Evolutionary conservation across 2,329 filamentous ascomycete genomes (phyloP).

Genomic region (Dactylonectria macrodidyma): DNA sequence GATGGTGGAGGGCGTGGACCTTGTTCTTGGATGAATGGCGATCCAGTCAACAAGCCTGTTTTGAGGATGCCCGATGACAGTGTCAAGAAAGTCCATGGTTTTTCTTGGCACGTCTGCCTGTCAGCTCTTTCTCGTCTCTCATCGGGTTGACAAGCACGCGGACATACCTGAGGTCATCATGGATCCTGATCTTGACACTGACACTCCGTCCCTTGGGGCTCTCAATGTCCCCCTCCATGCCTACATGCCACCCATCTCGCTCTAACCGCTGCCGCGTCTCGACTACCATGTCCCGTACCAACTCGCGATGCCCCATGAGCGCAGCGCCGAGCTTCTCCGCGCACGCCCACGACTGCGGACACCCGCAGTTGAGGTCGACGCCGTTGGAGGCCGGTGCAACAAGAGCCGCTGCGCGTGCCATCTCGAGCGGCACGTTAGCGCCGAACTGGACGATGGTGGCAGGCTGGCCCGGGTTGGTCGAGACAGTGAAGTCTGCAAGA

Average conservation of each 20-base stretch:
- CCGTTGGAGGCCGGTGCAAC: constrained; percentile 74
- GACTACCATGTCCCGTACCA: constrained; percentile 76
- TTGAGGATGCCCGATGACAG: constrained; percentile 69
- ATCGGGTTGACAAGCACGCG: no score
- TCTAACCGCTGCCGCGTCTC: constrained; percentile 68
- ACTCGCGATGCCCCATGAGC: constrained; percentile 75
- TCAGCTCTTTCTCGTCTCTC: background rate
- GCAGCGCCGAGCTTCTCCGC: constrained; percentile 77
- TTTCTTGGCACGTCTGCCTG: constrained; percentile 51
- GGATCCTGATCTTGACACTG: constrained; percentile 80
- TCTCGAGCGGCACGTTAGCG: constrained; percentile 72
- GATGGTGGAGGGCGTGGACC: constrained; percentile 71
- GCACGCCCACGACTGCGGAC: constrained; percentile 81
- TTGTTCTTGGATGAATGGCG: constrained; percentile 78
- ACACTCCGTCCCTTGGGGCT: constrained; percentile 68
- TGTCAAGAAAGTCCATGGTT: constrained; percentile 74
- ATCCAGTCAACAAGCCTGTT: constrained; percentile 75
- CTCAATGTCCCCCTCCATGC: constrained; percentile 58
- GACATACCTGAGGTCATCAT: constrained; percentile 71
- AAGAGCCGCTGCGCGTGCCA: constrained; percentile 74
- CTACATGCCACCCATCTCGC: constrained; percentile 68
- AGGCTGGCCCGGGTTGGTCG: constrained; percentile 65
- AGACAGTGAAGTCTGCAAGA: constrained; percentile 71
- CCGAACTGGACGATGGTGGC: constrained; percentile 79
- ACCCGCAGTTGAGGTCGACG: constrained; percentile 81